Evolutionary conservation across 2,329 filamentous ascomycete genomes (phyloP).

Genomic region (Aspergillus brunneoviolaceus): DNA sequence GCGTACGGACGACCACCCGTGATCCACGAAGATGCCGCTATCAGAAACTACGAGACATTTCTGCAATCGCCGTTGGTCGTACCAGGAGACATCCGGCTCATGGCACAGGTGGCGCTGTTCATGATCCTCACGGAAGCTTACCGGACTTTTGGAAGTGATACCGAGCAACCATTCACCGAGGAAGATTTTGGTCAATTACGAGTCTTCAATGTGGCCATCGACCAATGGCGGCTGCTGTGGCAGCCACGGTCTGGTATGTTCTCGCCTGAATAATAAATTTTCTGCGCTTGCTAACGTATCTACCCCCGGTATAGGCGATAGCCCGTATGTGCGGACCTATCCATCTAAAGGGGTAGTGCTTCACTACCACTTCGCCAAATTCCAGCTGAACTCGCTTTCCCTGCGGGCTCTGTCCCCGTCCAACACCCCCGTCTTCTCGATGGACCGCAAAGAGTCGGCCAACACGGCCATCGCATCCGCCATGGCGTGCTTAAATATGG

Average conservation of each 20-base stretch:
- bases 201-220: slow-evolving; percentile 49
- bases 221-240: slow-evolving; percentile 55
- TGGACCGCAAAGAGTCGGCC: slow-evolving; percentile 46
- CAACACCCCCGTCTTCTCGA: slow-evolving; percentile 43
- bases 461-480: slow-evolving; percentile 50
- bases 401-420: slow-evolving; percentile 44
- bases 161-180: slow-evolving; percentile 51
- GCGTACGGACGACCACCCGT: slow-evolving; percentile 60
- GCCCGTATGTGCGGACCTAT: slow-evolving; percentile 50
- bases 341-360: slow-evolving; percentile 53
- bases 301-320: slow-evolving; percentile 32
- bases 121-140: slow-evolving; percentile 58
- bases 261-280: background rate
- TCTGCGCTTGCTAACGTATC: background rate
- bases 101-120: slow-evolving; percentile 59
- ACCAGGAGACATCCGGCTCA: slow-evolving; percentile 56
- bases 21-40: slow-evolving; percentile 58
- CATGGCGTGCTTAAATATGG: slow-evolving; percentile 49
- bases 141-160: slow-evolving; percentile 59
- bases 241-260: slow-evolving; percentile 45
- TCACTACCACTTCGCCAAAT: slow-evolving; percentile 55
- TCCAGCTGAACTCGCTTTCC: slow-evolving; percentile 51
- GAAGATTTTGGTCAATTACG: slow-evolving; percentile 53
- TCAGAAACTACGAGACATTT: slow-evolving; percentile 59
- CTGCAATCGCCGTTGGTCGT: slow-evolving; percentile 53